Percentiles rank a stretch among this genome's conserved stretches.
Conservation (phyloP, 164 flowering plant species). For the Amborella trichopoda region DNA sequence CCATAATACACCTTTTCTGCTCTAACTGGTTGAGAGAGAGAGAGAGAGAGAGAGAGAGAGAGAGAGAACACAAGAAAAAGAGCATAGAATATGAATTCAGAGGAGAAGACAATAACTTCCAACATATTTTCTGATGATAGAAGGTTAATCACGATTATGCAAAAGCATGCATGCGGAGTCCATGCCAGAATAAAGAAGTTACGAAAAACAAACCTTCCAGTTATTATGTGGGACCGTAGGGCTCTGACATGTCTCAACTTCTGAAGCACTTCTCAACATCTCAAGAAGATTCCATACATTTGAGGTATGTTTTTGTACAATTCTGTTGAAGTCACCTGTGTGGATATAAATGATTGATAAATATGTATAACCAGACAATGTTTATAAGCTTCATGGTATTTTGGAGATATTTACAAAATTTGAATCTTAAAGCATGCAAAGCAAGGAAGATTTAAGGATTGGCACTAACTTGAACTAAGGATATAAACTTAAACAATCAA, state of each 20-base stretch:
- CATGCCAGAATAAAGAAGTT: neutral
- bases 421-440: neutral
- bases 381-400: neutral
- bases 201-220: conserved; percentile 61
- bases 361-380: neutral
- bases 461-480: neutral
- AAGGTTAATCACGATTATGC: too few relatives aligned
- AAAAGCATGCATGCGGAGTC: too few relatives aligned
- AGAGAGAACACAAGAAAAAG: too few relatives aligned
- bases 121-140: too few relatives aligned
- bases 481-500: neutral
- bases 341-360: neutral
- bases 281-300: conserved; percentile 47
- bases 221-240: conserved; percentile 19
- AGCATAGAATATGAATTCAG: too few relatives aligned
- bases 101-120: too few relatives aligned
- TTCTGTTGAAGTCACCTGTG: conserved; percentile 26
- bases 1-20: too few relatives aligned
- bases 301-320: conserved; percentile 26
- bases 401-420: too few relatives aligned
- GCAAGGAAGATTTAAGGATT: neutral
- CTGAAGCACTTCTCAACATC: conserved; percentile 58
- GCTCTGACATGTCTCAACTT: conserved; percentile 17
- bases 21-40: too few relatives aligned
- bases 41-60: too few relatives aligned